Conservation (phyloP, 2,329 filamentous ascomycete species). For the Colletotrichum higginsianum region DNA sequence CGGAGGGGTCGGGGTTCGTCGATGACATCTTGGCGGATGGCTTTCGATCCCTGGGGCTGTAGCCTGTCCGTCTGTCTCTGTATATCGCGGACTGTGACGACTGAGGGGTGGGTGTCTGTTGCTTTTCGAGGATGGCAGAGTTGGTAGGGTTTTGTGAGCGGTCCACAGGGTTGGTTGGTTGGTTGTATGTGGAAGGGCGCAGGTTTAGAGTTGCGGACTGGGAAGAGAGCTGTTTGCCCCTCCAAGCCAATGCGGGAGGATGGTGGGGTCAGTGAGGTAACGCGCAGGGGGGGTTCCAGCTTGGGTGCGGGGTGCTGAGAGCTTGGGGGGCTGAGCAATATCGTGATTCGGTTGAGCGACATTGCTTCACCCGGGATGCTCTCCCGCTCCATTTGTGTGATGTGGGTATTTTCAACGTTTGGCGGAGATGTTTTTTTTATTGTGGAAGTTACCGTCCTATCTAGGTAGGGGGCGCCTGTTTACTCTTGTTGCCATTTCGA, state of each 20-base stretch:
- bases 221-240: slow-evolving; percentile 35
- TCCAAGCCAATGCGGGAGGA: slow-evolving; percentile 11
- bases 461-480: not conserved
- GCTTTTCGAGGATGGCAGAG: not conserved
- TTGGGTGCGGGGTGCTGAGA: slow-evolving; percentile 35
- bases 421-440: not conserved
- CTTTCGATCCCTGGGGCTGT: not conserved
- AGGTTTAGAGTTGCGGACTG: not conserved
- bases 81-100: not conserved
- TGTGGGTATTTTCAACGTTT: not conserved
- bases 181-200: slow-evolving; percentile 5
- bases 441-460: not conserved
- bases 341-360: not conserved
- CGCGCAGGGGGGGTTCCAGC: not conserved
- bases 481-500: not conserved
- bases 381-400: not conserved
- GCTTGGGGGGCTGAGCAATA: slow-evolving; percentile 16
- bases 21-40: slow-evolving; percentile 41
- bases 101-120: not conserved
- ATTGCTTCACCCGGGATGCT: not conserved
- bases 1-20: slow-evolving; percentile 58
- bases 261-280: slow-evolving; percentile 41
- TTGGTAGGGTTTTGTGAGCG: not conserved
- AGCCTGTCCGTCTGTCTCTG: not conserved
- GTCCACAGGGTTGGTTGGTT: not conserved